Percentiles rank a stretch among this genome's conserved stretches.
Evolutionary conservation across 257 asterid genomes (phyloP).

Genomic region (Capsicum pubescens): DNA sequence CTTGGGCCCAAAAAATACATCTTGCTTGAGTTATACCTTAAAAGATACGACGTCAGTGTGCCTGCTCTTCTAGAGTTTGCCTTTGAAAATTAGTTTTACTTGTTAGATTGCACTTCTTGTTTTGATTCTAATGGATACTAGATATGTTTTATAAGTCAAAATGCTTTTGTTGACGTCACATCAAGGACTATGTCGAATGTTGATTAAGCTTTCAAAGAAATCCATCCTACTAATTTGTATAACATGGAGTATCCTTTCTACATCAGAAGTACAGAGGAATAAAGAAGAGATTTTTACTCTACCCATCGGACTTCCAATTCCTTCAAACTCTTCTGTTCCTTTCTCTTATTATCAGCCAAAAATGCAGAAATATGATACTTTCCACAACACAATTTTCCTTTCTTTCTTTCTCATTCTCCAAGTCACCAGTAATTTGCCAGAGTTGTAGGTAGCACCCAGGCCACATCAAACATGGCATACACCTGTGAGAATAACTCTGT

Average conservation of each 20-base stretch:
- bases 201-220: neutral
- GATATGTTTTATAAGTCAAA: neutral
- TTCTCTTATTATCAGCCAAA: constrained; percentile 11
- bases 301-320: neutral
- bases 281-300: neutral
- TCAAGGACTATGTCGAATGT: neutral
- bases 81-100: constrained; percentile 21
- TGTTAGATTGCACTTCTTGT: constrained; percentile 19
- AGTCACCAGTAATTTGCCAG: constrained; percentile 18
- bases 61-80: neutral
- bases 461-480: constrained; percentile 17
- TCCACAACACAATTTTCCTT: neutral
- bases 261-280: neutral
- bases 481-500: neutral
- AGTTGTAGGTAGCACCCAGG: neutral
- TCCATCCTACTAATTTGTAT: neutral
- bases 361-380: constrained; percentile 4
- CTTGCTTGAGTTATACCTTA: constrained; percentile 22
- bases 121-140: constrained; percentile 20
- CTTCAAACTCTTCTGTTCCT: neutral
- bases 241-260: constrained; percentile 15
- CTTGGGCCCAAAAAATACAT: neutral
- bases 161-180: constrained; percentile 18
- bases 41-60: constrained; percentile 7
- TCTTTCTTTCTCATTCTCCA: neutral